phyloP scores from a whole-genome alignment of 2,329 filamentous ascomycete species.

The Penicillium digitatum region DNA sequence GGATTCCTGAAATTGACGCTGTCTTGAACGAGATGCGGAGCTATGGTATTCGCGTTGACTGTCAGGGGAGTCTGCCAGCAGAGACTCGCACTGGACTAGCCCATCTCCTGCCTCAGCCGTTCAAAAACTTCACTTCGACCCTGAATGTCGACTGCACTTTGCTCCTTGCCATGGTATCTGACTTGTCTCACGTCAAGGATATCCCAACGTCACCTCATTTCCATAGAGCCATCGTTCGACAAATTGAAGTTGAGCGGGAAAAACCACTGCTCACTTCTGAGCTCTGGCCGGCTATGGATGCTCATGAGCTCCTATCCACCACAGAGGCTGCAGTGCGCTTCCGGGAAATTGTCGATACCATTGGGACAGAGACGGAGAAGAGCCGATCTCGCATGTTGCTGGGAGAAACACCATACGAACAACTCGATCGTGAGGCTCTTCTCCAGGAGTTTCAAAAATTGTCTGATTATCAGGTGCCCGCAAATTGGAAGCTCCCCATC shows the following conservation, averaged over 20 bases:
- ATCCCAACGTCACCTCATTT: slow-evolving; percentile 49
- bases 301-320: slow-evolving; percentile 61
- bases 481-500: slow-evolving; percentile 59
- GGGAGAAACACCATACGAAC: slow-evolving; percentile 42
- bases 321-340: slow-evolving; percentile 62
- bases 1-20: slow-evolving; percentile 52
- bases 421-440: slow-evolving; percentile 31
- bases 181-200: slow-evolving; percentile 60
- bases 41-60: slow-evolving; percentile 46
- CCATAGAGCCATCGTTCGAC: slow-evolving; percentile 58
- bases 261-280: slow-evolving; percentile 58
- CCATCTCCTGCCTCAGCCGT: slow-evolving; percentile 40
- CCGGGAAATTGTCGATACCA: slow-evolving; percentile 61
- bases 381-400: slow-evolving; percentile 58
- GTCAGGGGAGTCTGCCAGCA: slow-evolving; percentile 25
- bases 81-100: slow-evolving; percentile 23
- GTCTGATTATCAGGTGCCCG: slow-evolving; percentile 54
- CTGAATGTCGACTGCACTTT: slow-evolving; percentile 57
- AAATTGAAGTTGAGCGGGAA: slow-evolving; percentile 61
- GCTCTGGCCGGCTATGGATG: slow-evolving; percentile 59
- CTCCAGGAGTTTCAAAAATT: slow-evolving; percentile 42
- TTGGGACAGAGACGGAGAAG: slow-evolving; percentile 60
- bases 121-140: slow-evolving; percentile 41
- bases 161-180: slow-evolving; percentile 67
- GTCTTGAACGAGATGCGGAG: slow-evolving; percentile 55